Evolutionary conservation across 352 stramenopile genomes (phyloP), one percentile per base, ranked within the genome.

Genomic region (Phytophthora citricola): DNA sequence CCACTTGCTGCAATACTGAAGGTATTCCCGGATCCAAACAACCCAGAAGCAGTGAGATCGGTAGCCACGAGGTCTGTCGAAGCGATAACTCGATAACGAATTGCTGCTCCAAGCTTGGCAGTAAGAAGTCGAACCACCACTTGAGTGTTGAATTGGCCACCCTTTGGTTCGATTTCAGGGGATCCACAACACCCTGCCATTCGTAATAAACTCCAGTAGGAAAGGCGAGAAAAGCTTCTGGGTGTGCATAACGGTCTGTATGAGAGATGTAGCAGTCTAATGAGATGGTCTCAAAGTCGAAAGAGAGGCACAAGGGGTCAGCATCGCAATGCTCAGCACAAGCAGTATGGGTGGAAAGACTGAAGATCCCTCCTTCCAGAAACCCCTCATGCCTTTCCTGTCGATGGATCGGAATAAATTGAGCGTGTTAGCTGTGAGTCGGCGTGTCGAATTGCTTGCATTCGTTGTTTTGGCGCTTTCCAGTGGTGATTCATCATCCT

Each of bases 191-290:
- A 6, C 81, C 83, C 57, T 92, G 79, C 86, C 86, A 93, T 55
- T 94, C 86, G 48, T 91, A 93, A 62, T 94, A 92, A 26, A 86
- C 64, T 14, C 84, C 85, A 0, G 79, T 87, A 5, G 83, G 68
- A 31, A 91, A 92, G 32, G 75, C 64, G 20, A 94, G 57, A 56
- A 91, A 93, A 31, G 83, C 81, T 20, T 87, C 73, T 1, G 84
- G 83, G 39, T 89, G 71, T 1, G 69, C 68, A 56, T 88, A 94
- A 11, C 83, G 76, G 57, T 94, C 86, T 3, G 81, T 80, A 63
- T 93, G 68, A 8, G 84, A 91, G 12, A 94, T 67, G 61, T 94
- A 93, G 63, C 86, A 94, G 39, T 78, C 82, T 1, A 52, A 29
- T 3, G 79, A 85, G 11, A 72, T 41, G 0, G 72, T 83, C 46